A percentile compares a stretch with the other conserved stretches of the same genome.
phyloP scores from a whole-genome alignment of 2,329 filamentous ascomycete species.

The Beauveria varroae region DNA sequence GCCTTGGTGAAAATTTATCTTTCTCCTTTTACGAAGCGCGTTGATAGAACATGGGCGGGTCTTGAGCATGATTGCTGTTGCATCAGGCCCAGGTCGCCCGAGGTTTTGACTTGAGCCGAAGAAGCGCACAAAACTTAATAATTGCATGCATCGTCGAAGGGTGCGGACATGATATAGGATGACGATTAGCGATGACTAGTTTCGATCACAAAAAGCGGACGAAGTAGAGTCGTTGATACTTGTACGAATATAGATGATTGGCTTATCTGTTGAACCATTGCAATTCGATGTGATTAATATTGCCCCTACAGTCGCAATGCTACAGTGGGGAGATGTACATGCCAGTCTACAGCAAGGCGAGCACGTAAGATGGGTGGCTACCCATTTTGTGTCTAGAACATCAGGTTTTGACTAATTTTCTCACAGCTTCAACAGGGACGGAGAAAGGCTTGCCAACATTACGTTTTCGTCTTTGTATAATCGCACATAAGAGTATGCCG shows the following conservation, averaged over 20 bases:
- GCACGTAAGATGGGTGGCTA: too few species aligned
- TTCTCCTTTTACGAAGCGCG: background rate
- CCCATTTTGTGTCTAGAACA: too few species aligned
- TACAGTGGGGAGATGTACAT: too few species aligned
- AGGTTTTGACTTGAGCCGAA: background rate
- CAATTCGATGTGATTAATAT: background rate
- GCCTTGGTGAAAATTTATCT: background rate
- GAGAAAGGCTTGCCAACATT: too few species aligned
- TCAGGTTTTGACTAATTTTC: too few species aligned
- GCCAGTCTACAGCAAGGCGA: too few species aligned
- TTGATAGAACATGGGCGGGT: conserved; percentile 2
- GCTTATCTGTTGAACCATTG: background rate
- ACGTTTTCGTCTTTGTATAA: too few species aligned
- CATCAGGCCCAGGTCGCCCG: background rate
- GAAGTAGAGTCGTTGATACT: conserved; percentile 8
- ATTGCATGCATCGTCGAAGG: conserved; percentile 9
- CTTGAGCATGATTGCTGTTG: background rate
- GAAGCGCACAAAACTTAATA: conserved; percentile 9
- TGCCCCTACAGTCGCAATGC: background rate
- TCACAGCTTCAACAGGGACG: too few species aligned
- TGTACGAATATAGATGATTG: conserved; percentile 13
- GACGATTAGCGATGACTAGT: conserved; percentile 10
- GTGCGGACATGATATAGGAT: conserved; percentile 3
- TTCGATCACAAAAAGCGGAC: background rate
- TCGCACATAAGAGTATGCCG: background rate